A percentile compares a stretch with the other conserved stretches of the same genome.
Evolutionary conservation across 2,329 filamentous ascomycete species (phyloP).

Genomic region (Pseudogymnoascus sp.): DNA sequence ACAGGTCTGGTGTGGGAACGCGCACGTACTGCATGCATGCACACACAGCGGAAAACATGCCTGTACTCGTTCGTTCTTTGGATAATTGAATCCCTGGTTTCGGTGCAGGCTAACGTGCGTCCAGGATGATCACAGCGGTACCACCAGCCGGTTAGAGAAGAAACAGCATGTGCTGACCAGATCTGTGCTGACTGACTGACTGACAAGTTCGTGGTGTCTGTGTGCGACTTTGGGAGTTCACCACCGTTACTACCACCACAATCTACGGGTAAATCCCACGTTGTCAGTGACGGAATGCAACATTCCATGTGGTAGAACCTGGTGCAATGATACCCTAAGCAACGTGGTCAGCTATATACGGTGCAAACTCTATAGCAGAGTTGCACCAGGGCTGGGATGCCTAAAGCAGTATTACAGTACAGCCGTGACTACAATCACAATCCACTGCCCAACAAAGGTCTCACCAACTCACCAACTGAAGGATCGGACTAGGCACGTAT

Average conservation of each 20-base stretch:
- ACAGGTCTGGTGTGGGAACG: background rate
- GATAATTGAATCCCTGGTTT: constrained; percentile 1
- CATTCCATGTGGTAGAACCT: background rate
- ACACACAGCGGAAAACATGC: background rate
- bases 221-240: background rate
- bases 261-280: background rate
- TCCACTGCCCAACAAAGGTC: background rate
- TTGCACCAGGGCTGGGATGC: background rate
- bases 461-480: background rate
- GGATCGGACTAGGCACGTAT: background rate
- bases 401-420: background rate
- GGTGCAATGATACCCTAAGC: background rate
- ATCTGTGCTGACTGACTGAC: background rate
- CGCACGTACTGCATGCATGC: background rate
- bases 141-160: background rate
- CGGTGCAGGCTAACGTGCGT: background rate
- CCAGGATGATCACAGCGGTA: background rate
- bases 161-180: background rate
- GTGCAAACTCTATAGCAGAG: background rate
- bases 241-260: background rate
- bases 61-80: background rate
- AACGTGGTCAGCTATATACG: background rate
- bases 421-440: background rate
- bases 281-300: background rate
- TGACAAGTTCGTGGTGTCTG: background rate